phyloP scores from a whole-genome alignment of 1,284 basidiomycete genomes.

The Austroboletus niveus region DNA sequence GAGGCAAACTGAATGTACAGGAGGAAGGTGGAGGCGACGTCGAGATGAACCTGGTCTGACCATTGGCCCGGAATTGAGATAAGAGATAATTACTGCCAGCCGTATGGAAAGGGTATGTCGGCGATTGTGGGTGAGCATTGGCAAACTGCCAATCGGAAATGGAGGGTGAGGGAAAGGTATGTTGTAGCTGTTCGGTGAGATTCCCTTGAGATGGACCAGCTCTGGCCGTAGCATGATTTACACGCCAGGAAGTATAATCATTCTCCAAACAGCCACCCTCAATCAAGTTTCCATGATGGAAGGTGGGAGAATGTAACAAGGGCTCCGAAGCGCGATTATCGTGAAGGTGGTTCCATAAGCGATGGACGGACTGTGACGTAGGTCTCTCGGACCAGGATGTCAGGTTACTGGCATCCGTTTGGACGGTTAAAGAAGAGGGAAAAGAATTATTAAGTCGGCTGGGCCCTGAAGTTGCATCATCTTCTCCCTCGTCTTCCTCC shows the following conservation, averaged over 20 bases:
- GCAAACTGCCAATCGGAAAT: conserved; percentile 10
- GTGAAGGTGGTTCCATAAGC: background rate
- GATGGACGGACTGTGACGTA: conserved; percentile 2
- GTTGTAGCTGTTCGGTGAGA: conserved; percentile 4
- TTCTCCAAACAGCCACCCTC: background rate
- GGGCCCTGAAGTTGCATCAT: conserved; percentile 19
- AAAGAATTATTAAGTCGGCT: conserved; percentile 8
- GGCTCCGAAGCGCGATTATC: conserved; percentile 1
- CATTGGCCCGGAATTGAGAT: conserved; percentile 6
- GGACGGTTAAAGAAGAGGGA: conserved; percentile 8
- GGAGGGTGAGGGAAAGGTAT: background rate
- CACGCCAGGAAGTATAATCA: conserved; percentile 4
- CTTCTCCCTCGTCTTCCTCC: conserved; percentile 24
- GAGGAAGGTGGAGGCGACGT: background rate
- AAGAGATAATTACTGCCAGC: background rate
- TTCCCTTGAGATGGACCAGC: background rate
- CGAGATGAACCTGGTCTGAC: background rate
- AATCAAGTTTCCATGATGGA: background rate
- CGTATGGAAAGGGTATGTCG: conserved; percentile 1
- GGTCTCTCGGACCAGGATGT: background rate
- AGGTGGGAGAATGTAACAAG: background rate
- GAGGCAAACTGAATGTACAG: background rate
- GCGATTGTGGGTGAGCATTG: background rate
- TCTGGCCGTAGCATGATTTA: background rate
- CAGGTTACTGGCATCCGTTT: background rate